Conservation (phyloP, 208 protist species). For the Angomonas ambiguus region DNA sequence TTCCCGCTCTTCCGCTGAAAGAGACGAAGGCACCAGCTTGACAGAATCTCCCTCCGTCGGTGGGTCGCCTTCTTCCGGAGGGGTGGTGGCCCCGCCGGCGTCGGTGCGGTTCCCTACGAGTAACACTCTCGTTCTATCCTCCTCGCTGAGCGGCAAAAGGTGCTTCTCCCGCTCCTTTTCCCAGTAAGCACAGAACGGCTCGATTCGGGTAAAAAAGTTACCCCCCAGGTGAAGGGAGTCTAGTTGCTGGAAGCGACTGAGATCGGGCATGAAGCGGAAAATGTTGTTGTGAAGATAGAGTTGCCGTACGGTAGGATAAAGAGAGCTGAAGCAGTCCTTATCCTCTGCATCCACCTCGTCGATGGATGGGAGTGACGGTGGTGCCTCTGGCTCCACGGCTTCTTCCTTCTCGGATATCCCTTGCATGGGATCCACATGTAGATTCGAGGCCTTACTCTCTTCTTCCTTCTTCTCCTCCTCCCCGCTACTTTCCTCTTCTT, state of each 20-base stretch:
- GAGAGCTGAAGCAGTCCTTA: constrained; percentile 72
- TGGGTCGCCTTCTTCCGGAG: neutral
- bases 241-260: constrained; percentile 78
- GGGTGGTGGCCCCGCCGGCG: neutral
- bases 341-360: constrained; percentile 14
- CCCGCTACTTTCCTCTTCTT: constrained; percentile 11
- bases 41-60: neutral
- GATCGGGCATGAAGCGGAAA: constrained; percentile 80
- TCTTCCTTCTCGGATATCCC: neutral
- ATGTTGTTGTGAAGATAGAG: constrained; percentile 93
- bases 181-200: constrained; percentile 49
- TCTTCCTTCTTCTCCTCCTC: neutral
- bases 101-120: neutral
- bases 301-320: constrained; percentile 81
- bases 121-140: neutral
- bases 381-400: constrained; percentile 12
- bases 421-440: constrained; percentile 1
- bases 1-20: constrained; percentile 14
- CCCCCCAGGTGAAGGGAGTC: constrained; percentile 86
- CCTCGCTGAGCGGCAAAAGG: neutral
- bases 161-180: constrained; percentile 14
- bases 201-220: constrained; percentile 80
- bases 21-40: neutral
- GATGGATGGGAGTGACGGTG: constrained; percentile 13
- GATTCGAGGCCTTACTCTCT: neutral